phyloP scores from a whole-genome alignment of 352 stramenopile genomes.

The Phytopythium kandeliae region DNA sequence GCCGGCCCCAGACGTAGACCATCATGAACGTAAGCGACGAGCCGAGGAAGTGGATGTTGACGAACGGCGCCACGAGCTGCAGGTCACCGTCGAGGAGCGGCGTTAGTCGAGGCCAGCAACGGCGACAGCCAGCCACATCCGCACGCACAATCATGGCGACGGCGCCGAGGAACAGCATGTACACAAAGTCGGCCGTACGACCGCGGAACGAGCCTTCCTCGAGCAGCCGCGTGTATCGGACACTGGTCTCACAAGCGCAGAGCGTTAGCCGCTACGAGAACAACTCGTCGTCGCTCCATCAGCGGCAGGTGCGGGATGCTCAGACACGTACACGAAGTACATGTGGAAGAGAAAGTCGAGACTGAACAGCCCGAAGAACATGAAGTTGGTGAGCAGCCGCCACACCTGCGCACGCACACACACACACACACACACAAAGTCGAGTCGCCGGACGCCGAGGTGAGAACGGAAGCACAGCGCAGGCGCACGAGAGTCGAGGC shows the following conservation, averaged over 20 bases:
- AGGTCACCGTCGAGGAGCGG: neutral
- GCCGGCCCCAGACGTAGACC: conserved; percentile 98
- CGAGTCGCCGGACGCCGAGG: neutral
- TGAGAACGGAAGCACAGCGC: neutral
- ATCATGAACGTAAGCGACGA: conserved; percentile 99
- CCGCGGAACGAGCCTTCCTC: conserved; percentile 98
- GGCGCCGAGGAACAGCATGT: conserved; percentile 97
- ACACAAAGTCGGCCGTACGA: conserved; percentile 96
- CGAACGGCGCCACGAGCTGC: conserved; percentile 92
- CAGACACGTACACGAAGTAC: conserved; percentile 95
- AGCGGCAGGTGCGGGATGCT: neutral
- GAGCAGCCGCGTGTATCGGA: conserved; percentile 95
- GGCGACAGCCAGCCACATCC: neutral
- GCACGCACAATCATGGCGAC: conserved; percentile 89
- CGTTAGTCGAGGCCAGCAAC: conserved; percentile 2
- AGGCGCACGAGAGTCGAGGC: neutral
- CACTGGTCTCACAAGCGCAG: conserved; percentile 24
- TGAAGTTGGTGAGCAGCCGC: conserved; percentile 97
- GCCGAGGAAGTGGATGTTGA: conserved; percentile 97
- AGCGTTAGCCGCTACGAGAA: neutral
- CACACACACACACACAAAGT: neutral
- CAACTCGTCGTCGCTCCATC: too few species aligned
- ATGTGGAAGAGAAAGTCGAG: conserved; percentile 99
- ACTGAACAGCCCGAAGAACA: conserved; percentile 99
- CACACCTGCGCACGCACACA: conserved; percentile 64